Percentiles rank a stretch among this genome's conserved stretches.
Evolutionary conservation across 2,329 filamentous ascomycete genomes (phyloP).

Genomic region (Penicillium psychrosexuale): DNA sequence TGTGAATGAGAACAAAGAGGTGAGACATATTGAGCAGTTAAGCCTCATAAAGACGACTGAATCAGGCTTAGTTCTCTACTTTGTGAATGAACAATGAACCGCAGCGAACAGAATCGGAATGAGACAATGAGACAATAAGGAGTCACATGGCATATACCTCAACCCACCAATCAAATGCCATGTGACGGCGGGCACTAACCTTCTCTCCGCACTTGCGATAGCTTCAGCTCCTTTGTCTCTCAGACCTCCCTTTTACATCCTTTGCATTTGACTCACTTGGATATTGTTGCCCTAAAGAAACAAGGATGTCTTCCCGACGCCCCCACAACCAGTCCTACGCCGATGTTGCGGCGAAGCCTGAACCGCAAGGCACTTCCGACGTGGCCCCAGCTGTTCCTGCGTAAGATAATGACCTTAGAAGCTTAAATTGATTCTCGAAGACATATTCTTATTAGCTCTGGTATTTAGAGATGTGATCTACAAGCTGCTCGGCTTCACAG

Average conservation of each 20-base stretch:
- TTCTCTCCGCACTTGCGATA: conserved; percentile 3
- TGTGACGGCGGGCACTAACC: conserved; percentile 3
- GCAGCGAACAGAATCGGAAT: background rate
- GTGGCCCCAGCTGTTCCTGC: conserved; percentile 79
- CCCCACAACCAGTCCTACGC: conserved; percentile 31
- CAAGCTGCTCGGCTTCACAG: conserved; percentile 85
- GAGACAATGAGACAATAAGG: background rate
- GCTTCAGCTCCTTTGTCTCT: background rate
- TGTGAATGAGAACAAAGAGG: background rate
- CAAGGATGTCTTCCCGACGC: conserved; percentile 33
- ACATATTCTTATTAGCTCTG: conserved; percentile 4
- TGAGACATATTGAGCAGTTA: background rate
- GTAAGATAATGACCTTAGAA: conserved; percentile 50
- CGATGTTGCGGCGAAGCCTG: conserved; percentile 29
- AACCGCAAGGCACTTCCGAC: conserved; percentile 58
- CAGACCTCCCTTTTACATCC: background rate
- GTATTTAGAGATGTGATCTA: conserved; percentile 70
- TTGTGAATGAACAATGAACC: background rate
- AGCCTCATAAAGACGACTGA: background rate
- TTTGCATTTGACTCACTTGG: background rate
- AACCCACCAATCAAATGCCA: conserved; percentile 3
- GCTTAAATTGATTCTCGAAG: background rate
- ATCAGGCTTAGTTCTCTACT: background rate
- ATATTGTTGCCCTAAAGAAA: background rate
- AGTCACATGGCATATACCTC: background rate